A percentile compares a stretch with the other conserved stretches of the same genome.
phyloP scores from a whole-genome alignment of 1,284 basidiomycete genomes.

The Heterobasidion parviporum region DNA sequence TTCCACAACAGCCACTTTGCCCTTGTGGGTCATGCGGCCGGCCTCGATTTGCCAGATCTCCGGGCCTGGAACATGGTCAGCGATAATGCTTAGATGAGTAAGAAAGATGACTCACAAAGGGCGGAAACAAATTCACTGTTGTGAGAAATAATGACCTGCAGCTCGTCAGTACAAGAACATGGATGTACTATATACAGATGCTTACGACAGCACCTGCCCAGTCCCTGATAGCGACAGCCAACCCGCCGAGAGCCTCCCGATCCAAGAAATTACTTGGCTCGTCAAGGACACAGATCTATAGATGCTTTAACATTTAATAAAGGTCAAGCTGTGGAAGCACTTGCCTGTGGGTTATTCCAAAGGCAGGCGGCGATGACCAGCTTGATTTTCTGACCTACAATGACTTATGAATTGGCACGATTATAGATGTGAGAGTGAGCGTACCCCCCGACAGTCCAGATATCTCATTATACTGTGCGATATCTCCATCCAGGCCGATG shows the following conservation, averaged over 20 bases:
- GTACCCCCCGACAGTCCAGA: conserved; percentile 79
- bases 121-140: conserved; percentile 88
- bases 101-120: conserved; percentile 53
- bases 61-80: conserved; percentile 39
- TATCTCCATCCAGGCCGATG: conserved; percentile 94
- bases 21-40: conserved; percentile 81
- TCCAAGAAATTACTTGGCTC: conserved; percentile 98
- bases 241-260: conserved; percentile 81
- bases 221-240: conserved; percentile 93
- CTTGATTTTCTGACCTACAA: conserved; percentile 89
- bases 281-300: conserved; percentile 70
- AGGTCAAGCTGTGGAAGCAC: conserved; percentile 2
- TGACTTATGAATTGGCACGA: conserved; percentile 12
- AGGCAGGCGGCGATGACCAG: conserved; percentile 91
- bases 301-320: background rate
- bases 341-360: conserved; percentile 90
- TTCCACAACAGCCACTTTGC: conserved; percentile 79
- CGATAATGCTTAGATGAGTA: conserved; percentile 1
- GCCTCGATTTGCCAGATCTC: conserved; percentile 79
- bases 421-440: conserved; percentile 9
- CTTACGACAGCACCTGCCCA: conserved; percentile 92
- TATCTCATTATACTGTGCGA: conserved; percentile 96
- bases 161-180: conserved; percentile 12
- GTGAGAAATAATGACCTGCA: conserved; percentile 90
- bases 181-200: conserved; percentile 6